These are phyloP conservation scores for Rauvolfia tetraphylla DNA, from an alignment of 257 asterid species.

Conservation along the genomic window DNA sequence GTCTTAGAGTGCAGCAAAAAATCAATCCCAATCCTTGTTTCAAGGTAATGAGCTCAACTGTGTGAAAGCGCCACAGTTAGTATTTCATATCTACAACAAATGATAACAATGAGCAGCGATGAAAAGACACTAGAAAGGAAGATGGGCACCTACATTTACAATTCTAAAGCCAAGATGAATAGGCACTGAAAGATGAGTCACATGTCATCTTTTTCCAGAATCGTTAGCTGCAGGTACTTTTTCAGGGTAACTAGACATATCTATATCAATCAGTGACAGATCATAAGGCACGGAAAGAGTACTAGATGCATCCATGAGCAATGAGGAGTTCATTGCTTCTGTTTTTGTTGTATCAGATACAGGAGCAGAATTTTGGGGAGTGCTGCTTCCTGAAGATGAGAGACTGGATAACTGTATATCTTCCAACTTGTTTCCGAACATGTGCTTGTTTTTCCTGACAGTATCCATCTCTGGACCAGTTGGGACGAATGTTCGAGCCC, in stretches of 20 bases:
- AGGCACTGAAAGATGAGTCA: neutral
- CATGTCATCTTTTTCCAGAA: conserved; percentile 45
- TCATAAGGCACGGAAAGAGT: conserved; percentile 53
- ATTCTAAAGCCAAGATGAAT: conserved; percentile 31
- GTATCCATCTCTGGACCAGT: conserved; percentile 96
- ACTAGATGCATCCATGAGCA: conserved; percentile 51
- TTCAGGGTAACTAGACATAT: conserved; percentile 60
- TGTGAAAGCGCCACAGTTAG: conserved; percentile 9
- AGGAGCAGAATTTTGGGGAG: conserved; percentile 32
- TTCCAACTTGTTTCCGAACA: conserved; percentile 56
- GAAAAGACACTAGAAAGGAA: conserved; percentile 11
- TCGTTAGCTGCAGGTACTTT: conserved; percentile 50
- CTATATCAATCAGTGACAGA: conserved; percentile 68
- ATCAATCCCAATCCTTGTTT: conserved; percentile 12
- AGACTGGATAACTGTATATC: conserved; percentile 55
- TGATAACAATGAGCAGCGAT: conserved; percentile 7
- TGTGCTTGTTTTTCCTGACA: conserved; percentile 68
- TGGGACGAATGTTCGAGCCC: conserved; percentile 95
- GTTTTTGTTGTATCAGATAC: conserved; percentile 32
- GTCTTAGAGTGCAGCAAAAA: neutral
- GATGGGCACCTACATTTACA: conserved; percentile 52
- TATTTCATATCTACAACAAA: conserved; percentile 21
- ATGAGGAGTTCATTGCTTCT: conserved; percentile 57
- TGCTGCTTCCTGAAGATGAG: conserved; percentile 52
- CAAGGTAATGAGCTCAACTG: conserved; percentile 12